phyloP scores from a whole-genome alignment of 805 yeast species.

The Lipomyces yamadae region DNA sequence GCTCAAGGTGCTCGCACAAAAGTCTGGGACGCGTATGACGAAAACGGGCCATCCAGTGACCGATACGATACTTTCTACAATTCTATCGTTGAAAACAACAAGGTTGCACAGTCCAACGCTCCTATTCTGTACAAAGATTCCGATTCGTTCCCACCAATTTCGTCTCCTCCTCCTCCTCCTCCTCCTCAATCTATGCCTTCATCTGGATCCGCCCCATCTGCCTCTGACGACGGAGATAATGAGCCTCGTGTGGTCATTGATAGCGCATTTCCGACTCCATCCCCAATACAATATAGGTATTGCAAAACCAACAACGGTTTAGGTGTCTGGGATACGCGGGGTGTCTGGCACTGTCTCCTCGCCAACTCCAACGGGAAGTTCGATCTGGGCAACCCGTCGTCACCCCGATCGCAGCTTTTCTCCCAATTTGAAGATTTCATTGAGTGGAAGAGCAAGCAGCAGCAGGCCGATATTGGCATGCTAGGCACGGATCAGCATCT shows the following conservation, averaged over 20 bases:
- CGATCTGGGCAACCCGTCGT: background rate
- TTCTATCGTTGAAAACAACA: conserved; percentile 8
- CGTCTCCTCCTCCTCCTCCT: conserved; percentile 4
- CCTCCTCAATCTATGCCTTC: conserved; percentile 4
- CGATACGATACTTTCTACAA: conserved; percentile 8
- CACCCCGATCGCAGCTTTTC: conserved; percentile 62
- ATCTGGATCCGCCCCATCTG: conserved; percentile 6
- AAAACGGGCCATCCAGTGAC: background rate
- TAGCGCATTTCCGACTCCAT: conserved; percentile 63
- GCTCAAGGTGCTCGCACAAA: conserved; percentile 21
- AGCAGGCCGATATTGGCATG: conserved; percentile 1
- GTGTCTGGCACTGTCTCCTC: conserved; percentile 90
- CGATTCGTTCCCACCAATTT: background rate
- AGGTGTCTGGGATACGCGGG: conserved; percentile 80
- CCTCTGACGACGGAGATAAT: conserved; percentile 2
- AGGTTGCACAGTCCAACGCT: background rate
- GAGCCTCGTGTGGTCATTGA: conserved; percentile 22
- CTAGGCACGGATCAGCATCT: background rate
- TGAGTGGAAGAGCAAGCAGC: conserved; percentile 29
- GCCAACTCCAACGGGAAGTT: conserved; percentile 50
- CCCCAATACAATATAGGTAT: conserved; percentile 59
- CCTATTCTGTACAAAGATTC: background rate
- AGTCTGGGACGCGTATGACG: conserved; percentile 33
- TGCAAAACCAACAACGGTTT: conserved; percentile 71
- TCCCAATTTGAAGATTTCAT: conserved; percentile 41